Evolutionary conservation across 176 grass and related monocot genomes (phyloP).

Genomic region (Avena eriantha): DNA sequence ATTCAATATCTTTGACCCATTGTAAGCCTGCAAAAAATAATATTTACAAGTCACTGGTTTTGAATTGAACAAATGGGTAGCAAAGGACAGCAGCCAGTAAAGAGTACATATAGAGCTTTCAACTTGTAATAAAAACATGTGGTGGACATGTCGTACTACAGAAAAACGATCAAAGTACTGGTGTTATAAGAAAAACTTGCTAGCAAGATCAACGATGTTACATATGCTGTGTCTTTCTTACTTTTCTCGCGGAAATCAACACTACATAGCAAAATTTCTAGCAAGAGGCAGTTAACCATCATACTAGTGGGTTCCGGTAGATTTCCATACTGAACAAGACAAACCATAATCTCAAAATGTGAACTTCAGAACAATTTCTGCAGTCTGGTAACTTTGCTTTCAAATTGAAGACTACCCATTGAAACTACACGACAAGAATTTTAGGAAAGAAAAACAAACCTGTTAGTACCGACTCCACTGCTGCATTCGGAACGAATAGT

Average conservation of each 20-base stretch:
- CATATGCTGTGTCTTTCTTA: not conserved
- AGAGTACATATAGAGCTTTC: not conserved
- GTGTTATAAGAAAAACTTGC: not conserved
- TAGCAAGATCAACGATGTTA: not conserved
- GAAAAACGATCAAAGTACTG: not conserved
- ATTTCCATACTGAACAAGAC: not conserved
- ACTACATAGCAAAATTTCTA: not conserved
- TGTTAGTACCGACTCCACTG: constrained; percentile 90
- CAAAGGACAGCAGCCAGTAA: not conserved
- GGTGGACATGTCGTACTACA: not conserved
- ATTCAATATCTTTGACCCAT: constrained; percentile 61
- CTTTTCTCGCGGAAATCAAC: not conserved
- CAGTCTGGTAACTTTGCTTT: not conserved
- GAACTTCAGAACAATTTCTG: not conserved
- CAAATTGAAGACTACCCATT: not conserved
- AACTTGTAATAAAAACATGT: not conserved
- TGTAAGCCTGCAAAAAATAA: constrained; percentile 58
- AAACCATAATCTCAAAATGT: not conserved
- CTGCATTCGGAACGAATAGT: constrained; percentile 84
- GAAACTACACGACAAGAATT: not conserved
- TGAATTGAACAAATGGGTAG: not conserved
- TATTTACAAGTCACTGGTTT: not conserved
- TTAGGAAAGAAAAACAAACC: constrained; percentile 54
- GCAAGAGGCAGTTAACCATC: not conserved
- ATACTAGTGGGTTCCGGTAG: not conserved